phyloP scores from a whole-genome alignment of 768 basidiomycete species.

The Russula vinacea region DNA sequence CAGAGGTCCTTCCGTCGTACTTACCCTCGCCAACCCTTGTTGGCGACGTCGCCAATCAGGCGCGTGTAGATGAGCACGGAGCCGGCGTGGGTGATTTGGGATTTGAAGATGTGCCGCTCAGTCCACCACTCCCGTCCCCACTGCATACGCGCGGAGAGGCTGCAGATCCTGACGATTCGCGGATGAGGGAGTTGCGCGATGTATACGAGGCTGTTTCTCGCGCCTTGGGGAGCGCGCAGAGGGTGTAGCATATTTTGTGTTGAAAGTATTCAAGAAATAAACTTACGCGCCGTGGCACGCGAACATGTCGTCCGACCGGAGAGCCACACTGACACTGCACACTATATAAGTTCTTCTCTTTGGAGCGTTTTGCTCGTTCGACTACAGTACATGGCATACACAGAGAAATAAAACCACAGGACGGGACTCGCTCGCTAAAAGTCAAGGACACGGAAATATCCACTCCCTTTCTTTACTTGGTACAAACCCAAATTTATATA shows the following conservation, averaged over 20 bases:
- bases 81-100: not conserved
- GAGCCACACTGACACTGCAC: no score
- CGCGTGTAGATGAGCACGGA: not conserved
- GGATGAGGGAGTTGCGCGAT: constrained; percentile 18
- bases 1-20: constrained; percentile 28
- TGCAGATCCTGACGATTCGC: constrained; percentile 14
- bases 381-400: no score
- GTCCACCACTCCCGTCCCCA: constrained; percentile 19
- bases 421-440: no score
- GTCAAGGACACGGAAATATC: no score
- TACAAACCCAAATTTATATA: no score
- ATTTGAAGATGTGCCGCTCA: constrained; percentile 28
- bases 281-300: no score
- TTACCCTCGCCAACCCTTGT: constrained; percentile 26
- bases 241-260: not conserved
- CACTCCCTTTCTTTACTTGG: no score
- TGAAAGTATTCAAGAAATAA: not conserved
- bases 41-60: not conserved
- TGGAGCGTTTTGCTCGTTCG: no score
- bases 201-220: constrained; percentile 29
- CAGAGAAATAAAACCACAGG: no score
- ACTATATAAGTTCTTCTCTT: no score
- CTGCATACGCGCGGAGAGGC: constrained; percentile 26
- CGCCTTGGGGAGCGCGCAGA: constrained; percentile 17
- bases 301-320: no score